Evolutionary conservation across 306 rosid species (phyloP).

Genomic region (Rosa rugosa): DNA sequence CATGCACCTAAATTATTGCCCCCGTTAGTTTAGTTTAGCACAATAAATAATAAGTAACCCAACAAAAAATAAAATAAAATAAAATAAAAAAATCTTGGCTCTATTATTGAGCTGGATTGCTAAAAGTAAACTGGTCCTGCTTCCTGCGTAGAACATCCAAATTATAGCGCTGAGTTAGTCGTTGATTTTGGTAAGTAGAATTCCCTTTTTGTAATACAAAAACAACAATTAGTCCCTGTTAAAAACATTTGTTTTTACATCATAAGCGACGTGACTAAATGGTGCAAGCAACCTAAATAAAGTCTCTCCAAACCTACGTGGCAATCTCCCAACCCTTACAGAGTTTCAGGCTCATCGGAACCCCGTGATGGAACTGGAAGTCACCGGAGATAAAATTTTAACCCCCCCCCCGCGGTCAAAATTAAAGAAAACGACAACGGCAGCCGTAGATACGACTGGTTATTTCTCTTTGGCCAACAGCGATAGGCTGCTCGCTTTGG

Average conservation of each 20-base stretch:
- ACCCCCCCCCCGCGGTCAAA: neutral
- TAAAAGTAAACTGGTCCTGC: neutral
- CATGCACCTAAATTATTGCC: neutral
- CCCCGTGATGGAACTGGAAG: neutral
- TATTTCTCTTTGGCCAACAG: neutral
- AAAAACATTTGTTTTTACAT: too few species aligned
- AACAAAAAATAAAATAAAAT: too few species aligned
- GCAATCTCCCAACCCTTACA: too few species aligned
- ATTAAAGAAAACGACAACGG: neutral
- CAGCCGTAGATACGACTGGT: neutral
- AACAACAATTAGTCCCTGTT: neutral
- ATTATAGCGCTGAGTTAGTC: neutral
- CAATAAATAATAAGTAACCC: neutral
- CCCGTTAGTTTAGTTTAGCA: neutral
- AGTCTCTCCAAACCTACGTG: slow-evolving; percentile 3
- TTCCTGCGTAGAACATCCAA: neutral
- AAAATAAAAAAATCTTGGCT: neutral
- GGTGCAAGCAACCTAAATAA: neutral
- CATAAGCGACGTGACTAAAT: neutral
- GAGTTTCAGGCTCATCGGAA: neutral
- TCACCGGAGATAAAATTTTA: neutral
- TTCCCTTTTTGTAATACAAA: neutral
- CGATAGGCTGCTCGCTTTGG: neutral
- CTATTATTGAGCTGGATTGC: neutral
- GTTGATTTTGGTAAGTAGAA: neutral